A percentile compares a stretch with the other conserved stretches of the same genome.
phyloP scores from a whole-genome alignment of 441 rosid genomes.

The Adansonia grandidieri region DNA sequence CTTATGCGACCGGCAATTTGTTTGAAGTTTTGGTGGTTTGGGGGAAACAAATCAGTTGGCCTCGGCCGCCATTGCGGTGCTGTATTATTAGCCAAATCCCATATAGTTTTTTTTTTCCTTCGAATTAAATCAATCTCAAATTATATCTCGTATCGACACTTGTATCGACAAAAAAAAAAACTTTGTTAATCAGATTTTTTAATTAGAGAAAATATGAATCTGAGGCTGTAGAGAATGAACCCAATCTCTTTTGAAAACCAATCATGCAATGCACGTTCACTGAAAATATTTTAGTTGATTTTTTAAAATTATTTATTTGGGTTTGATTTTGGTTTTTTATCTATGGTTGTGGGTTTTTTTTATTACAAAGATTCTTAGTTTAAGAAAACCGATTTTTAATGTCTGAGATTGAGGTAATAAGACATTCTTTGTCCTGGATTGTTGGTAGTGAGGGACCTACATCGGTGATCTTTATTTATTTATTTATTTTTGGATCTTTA shows the following conservation, averaged over 20 bases:
- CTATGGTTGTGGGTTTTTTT: not conserved
- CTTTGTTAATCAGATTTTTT: not conserved
- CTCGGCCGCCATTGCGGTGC: constrained; percentile 4
- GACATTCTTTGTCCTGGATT: constrained; percentile 24
- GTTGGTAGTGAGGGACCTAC: constrained; percentile 18
- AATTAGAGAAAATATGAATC: not conserved
- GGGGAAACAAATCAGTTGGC: not conserved
- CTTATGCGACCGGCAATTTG: constrained; percentile 21
- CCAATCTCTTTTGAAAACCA: not conserved
- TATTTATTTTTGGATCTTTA: constrained; percentile 2
- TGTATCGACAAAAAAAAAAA: not conserved
- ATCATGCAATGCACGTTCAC: constrained; percentile 30
- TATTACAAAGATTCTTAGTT: constrained; percentile 11
- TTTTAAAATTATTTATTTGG: not conserved
- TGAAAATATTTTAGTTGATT: not conserved
- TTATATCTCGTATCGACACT: not conserved
- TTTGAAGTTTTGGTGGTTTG: not conserved
- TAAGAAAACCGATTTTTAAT: not conserved
- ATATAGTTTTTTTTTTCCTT: not conserved
- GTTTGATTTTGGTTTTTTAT: not conserved
- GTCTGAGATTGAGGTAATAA: constrained; percentile 20
- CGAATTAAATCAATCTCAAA: not conserved
- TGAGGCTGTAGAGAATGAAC: not conserved
- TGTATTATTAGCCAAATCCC: not conserved
- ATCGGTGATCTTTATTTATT: not conserved